Evolutionary conservation across 352 stramenopile species (phyloP).

Genomic region (Phytophthora sp.): DNA sequence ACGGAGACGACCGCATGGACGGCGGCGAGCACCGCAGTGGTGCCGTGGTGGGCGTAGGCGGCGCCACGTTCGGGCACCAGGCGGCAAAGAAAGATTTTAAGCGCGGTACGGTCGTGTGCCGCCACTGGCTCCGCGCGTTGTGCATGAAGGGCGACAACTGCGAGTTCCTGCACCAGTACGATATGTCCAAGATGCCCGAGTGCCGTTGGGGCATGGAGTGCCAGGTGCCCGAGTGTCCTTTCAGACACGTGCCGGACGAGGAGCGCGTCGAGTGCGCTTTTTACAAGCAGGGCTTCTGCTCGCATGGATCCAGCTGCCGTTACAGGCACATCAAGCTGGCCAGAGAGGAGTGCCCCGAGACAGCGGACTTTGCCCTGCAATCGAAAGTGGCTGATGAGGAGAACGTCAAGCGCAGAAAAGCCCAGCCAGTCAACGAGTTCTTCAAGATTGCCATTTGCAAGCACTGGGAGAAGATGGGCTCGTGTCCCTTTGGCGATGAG

Average conservation of each 20-base stretch:
- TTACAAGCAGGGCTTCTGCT: conserved; percentile 98
- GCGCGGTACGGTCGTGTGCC: conserved; percentile 95
- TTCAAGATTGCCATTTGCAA: conserved; percentile 98
- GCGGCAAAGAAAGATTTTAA: conserved; percentile 88
- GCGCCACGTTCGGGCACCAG: conserved; percentile 41
- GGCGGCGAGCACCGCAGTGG: conserved; percentile 36
- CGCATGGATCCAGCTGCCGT: conserved; percentile 95
- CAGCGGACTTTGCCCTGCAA: conserved; percentile 94
- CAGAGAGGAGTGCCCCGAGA: conserved; percentile 92
- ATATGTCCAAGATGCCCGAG: conserved; percentile 97
- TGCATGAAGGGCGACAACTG: conserved; percentile 98
- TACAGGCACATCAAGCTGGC: conserved; percentile 95
- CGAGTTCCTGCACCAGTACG: conserved; percentile 96
- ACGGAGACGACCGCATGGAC: conserved; percentile 64
- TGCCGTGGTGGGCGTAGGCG: conserved; percentile 48
- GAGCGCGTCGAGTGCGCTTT: conserved; percentile 98
- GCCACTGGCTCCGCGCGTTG: conserved; percentile 96
- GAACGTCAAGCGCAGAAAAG: conserved; percentile 86
- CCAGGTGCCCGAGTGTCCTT: conserved; percentile 96
- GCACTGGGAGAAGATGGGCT: conserved; percentile 95
- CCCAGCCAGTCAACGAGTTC: conserved; percentile 95
- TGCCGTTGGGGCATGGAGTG: conserved; percentile 97
- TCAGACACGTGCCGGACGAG: conserved; percentile 95
- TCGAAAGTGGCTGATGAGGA: conserved; percentile 92
- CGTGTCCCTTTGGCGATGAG: conserved; percentile 96